Evolutionary conservation across 2,329 filamentous ascomycete species (phyloP), one percentile per base, ranked within the genome.

Genomic region (Echinosphaeria canescens): DNA sequence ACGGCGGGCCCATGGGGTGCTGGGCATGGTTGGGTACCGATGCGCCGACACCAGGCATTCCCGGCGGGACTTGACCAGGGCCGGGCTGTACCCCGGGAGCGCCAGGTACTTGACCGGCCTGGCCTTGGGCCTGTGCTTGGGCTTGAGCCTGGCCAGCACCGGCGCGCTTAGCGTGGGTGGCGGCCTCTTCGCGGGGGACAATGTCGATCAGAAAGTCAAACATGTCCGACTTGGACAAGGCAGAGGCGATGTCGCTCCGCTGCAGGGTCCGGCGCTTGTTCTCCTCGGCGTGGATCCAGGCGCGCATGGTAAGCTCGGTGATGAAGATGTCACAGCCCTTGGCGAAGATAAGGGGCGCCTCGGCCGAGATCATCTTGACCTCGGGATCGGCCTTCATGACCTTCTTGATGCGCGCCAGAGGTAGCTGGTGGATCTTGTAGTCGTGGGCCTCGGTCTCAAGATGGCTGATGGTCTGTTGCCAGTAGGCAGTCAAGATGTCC

Each of bases 281-380:
- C 52, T 98, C 88, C 46, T 98, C 88, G 11, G 88, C 88, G 42
- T 98, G 88, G 35, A 98, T 98, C 88, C 88, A 98, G 25, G 88
- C 88, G 35, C 88, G 80, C 88, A 98, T 98, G 6, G 88, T 98
- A 33, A 98, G 61, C 51, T 98, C 88, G 1, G 84, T 93, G 44
- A 98, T 98, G 54, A 98, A 98, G 44, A 95, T 93, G 45, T 98
- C 88, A 50, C 88, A 95, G 20, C 85, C 88, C 51, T 98, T 98
- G 27, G 88, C 88, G 42, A 98, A 98, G 10, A 98, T 60, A 38
- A 98, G 98, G 2, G 88, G 88, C 2, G 88, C 88, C 53, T 98
- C 88, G 7, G 88, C 88, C 4, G 84, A 95, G 34, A 98, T 98
- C 88, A 98, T 98, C 59, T 98, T 98, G 25, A 98, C 88, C 42